Conservation (phyloP, 2,329 filamentous ascomycete species). For the Colletotrichum chlorophyti region DNA sequence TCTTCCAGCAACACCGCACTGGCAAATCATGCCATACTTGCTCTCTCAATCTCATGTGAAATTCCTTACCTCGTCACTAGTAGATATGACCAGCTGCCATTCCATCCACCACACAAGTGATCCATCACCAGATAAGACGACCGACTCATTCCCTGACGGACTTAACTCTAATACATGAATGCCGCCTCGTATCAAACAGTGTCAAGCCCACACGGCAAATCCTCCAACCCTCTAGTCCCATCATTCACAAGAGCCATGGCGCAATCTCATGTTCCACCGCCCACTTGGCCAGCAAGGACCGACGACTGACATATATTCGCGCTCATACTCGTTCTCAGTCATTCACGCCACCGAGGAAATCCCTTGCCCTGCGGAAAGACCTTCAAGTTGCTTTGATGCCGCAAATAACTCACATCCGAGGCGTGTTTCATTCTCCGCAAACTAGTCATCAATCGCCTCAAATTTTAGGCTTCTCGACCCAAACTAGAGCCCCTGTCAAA, state of each 20-base stretch:
- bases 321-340: no score
- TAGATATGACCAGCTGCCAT: conserved; percentile 2
- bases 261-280: conserved; percentile 6
- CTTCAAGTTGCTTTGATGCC: background rate
- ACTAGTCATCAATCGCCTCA: background rate
- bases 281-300: background rate
- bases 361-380: background rate
- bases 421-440: background rate
- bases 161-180: background rate
- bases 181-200: no score
- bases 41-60: conserved; percentile 16
- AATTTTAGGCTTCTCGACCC: conserved; percentile 7
- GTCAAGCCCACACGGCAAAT: background rate
- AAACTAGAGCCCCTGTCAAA: conserved; percentile 10
- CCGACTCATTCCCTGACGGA: background rate
- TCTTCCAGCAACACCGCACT: background rate
- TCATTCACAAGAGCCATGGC: conserved; percentile 24
- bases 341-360: no score
- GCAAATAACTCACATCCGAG: background rate
- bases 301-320: background rate
- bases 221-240: conserved; percentile 8
- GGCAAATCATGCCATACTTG: conserved; percentile 4
- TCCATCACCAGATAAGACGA: background rate
- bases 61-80: background rate
- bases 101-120: background rate